Evolutionary conservation across 495 filamentous ascomycete genomes (phyloP).

Genomic region (Tuber calosporum): DNA sequence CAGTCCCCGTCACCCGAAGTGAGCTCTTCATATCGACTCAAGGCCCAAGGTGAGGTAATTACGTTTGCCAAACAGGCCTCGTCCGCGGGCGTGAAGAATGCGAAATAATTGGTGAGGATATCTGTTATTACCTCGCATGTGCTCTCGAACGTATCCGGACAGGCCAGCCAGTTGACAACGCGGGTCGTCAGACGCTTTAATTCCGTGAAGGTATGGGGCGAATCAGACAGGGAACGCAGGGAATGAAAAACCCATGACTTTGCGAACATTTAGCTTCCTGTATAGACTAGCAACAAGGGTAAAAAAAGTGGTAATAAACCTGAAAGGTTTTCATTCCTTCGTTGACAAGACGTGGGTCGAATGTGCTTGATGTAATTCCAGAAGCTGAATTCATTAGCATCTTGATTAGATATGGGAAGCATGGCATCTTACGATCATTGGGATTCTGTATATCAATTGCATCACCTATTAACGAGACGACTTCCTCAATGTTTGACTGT

Average conservation of each 20-base stretch:
- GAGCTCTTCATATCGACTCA: slow-evolving; percentile 49
- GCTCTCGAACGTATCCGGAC: slow-evolving; percentile 51
- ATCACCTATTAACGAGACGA: slow-evolving; percentile 47
- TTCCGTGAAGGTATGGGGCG: slow-evolving; percentile 50
- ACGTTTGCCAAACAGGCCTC: slow-evolving; percentile 52
- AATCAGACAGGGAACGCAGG: slow-evolving; percentile 53
- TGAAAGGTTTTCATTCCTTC: slow-evolving; percentile 58
- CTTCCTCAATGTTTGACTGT: slow-evolving; percentile 49
- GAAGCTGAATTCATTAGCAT: slow-evolving; percentile 15
- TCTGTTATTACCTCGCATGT: slow-evolving; percentile 61
- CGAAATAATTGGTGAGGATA: slow-evolving; percentile 56
- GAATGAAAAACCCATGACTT: slow-evolving; percentile 63
- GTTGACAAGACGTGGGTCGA: slow-evolving; percentile 37
- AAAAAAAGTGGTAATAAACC: slow-evolving; percentile 42
- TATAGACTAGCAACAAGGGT: slow-evolving; percentile 5
- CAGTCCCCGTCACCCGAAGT: slow-evolving; percentile 55
- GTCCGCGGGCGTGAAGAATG: slow-evolving; percentile 54
- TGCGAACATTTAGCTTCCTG: slow-evolving; percentile 10
- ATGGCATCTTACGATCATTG: slow-evolving; percentile 2
- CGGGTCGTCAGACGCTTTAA: slow-evolving; percentile 52
- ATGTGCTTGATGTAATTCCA: slow-evolving; percentile 39
- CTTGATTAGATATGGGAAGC: not conserved
- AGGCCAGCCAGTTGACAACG: slow-evolving; percentile 52
- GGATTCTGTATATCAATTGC: slow-evolving; percentile 43
- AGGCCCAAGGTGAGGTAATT: slow-evolving; percentile 53